Evolutionary conservation across 805 yeast species (phyloP).

Genomic region (Ogataea paraovalis): DNA sequence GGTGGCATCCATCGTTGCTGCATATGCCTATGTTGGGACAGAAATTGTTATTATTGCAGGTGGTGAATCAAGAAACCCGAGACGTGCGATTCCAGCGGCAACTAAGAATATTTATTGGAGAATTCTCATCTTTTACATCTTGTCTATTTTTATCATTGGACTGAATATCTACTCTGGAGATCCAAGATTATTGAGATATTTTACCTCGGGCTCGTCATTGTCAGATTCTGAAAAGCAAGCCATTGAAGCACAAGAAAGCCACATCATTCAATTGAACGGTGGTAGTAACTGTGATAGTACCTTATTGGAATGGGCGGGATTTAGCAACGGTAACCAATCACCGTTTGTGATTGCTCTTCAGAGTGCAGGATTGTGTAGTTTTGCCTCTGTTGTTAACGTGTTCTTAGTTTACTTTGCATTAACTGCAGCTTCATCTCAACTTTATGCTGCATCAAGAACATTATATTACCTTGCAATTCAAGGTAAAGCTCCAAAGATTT

Average conservation of each 20-base stretch:
- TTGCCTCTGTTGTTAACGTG: slow-evolving; percentile 49
- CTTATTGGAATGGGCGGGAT: slow-evolving; percentile 32
- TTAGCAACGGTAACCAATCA: slow-evolving; percentile 45
- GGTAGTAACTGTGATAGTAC: slow-evolving; percentile 25
- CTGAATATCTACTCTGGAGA: slow-evolving; percentile 75
- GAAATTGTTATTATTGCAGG: slow-evolving; percentile 82
- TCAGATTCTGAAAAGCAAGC: slow-evolving; percentile 14
- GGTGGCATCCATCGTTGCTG: slow-evolving; percentile 58
- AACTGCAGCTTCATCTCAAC: slow-evolving; percentile 53
- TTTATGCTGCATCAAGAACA: slow-evolving; percentile 60
- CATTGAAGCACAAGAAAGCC: slow-evolving; percentile 9
- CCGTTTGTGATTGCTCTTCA: slow-evolving; percentile 58
- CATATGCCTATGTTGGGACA: slow-evolving; percentile 78
- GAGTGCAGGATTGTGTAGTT: slow-evolving; percentile 46
- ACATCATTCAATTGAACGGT: slow-evolving; percentile 23
- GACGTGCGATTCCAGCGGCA: slow-evolving; percentile 72
- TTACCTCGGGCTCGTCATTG: slow-evolving; percentile 28
- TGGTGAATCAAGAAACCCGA: slow-evolving; percentile 80
- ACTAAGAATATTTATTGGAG: slow-evolving; percentile 73
- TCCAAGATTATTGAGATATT: slow-evolving; percentile 62
- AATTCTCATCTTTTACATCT: slow-evolving; percentile 57
- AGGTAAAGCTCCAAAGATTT: slow-evolving; percentile 57
- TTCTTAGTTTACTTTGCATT: slow-evolving; percentile 51
- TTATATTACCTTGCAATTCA: slow-evolving; percentile 51
- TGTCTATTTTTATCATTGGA: slow-evolving; percentile 66